These are phyloP conservation scores for Malus orientalis DNA, from an alignment of 306 rosid species.

Conservation along the genomic window DNA sequence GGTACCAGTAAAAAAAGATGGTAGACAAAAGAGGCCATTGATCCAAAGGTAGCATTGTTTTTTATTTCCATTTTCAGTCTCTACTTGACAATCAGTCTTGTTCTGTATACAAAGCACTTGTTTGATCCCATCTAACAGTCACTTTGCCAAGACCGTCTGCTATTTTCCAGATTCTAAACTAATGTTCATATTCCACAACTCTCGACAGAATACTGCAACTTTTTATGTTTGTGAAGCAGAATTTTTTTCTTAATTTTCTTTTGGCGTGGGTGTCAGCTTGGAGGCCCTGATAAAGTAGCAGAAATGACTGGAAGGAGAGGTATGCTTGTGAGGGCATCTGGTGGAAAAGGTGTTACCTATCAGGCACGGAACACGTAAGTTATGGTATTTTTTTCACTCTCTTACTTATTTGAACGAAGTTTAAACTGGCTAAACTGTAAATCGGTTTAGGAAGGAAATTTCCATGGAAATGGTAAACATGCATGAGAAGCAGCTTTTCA, in stretches of 20 bases:
- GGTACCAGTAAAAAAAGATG: background rate
- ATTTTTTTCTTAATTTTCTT: background rate
- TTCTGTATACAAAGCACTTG: background rate
- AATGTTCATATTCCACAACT: background rate
- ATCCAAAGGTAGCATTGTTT: background rate
- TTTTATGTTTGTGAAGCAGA: background rate
- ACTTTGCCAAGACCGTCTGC: background rate
- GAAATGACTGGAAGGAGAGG: conserved; percentile 99
- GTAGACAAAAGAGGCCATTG: background rate
- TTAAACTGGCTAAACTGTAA: conserved; percentile 4
- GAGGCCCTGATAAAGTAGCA: conserved; percentile 96
- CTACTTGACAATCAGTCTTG: background rate
- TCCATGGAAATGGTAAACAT: conserved; percentile 99
- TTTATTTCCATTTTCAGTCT: background rate
- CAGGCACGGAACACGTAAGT: conserved; percentile 97
- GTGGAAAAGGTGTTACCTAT: conserved; percentile 93
- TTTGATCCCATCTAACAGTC: background rate
- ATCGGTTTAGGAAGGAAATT: conserved; percentile 67
- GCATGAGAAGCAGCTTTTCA: conserved; percentile 96
- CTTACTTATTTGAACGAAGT: background rate
- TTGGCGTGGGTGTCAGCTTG: conserved; percentile 45
- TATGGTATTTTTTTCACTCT: conserved; percentile 7
- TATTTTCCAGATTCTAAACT: background rate
- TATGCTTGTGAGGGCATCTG: conserved; percentile 92
- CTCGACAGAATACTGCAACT: background rate